These are phyloP conservation scores for Geranium rotundifolium DNA, from an alignment of 345 rosid genomes.

Conservation along the genomic window DNA sequence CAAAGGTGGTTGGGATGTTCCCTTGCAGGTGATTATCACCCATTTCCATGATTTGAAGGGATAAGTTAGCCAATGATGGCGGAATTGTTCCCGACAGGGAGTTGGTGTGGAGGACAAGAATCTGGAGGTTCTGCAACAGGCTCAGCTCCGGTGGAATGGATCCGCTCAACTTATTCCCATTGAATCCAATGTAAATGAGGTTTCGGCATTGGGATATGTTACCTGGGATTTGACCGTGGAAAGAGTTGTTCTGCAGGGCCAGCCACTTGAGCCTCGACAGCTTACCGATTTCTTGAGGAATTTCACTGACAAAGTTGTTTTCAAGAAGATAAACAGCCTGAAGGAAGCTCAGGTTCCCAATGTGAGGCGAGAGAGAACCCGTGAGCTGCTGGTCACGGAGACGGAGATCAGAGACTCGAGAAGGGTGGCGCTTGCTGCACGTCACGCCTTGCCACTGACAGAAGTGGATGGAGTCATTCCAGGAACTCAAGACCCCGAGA, in stretches of 20 bases:
- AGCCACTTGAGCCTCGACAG: background rate
- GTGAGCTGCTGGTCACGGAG: background rate
- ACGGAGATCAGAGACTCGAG: background rate
- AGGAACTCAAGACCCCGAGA: background rate
- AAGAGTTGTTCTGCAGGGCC: background rate
- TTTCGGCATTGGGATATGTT: background rate
- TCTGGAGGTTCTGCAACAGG: background rate
- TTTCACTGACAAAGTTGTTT: background rate
- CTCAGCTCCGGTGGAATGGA: background rate
- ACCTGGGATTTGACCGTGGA: background rate
- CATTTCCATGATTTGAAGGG: background rate
- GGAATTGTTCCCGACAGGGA: background rate
- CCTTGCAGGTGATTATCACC: background rate
- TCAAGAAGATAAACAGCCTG: background rate
- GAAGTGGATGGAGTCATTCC: conserved; percentile 1
- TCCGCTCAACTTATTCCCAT: background rate
- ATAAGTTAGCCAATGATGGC: background rate
- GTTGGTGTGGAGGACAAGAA: background rate
- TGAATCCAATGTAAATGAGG: background rate
- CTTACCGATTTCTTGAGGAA: background rate
- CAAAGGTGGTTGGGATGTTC: background rate
- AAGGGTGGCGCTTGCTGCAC: background rate
- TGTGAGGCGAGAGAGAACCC: too few relatives aligned
- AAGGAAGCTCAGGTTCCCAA: background rate
- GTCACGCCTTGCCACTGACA: background rate